Conservation (phyloP, 2,329 filamentous ascomycete species). For the Chaetomiaceae sp. region DNA sequence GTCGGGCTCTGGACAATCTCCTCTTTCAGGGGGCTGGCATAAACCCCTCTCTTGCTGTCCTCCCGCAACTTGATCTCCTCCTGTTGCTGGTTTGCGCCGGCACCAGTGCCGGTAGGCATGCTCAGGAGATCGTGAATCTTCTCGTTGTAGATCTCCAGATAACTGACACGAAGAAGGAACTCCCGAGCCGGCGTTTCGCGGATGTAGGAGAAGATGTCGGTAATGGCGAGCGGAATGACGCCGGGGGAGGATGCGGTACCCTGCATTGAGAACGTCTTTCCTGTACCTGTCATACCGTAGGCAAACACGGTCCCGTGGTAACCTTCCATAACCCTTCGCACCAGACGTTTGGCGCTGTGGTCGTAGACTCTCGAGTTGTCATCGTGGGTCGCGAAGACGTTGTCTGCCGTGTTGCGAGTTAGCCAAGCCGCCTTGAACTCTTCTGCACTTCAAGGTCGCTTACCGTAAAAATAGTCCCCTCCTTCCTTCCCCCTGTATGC, state of each 20-base stretch:
- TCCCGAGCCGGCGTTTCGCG: constrained; percentile 92
- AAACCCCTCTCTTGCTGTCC: constrained; percentile 93
- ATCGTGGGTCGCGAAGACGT: constrained; percentile 91
- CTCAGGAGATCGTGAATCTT: constrained; percentile 91
- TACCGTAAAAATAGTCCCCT: constrained; percentile 90
- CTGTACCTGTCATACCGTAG: constrained; percentile 98
- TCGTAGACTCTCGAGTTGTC: constrained; percentile 96
- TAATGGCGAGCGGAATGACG: constrained; percentile 95
- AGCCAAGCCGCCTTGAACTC: constrained; percentile 17
- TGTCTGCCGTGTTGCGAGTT: constrained; percentile 57
- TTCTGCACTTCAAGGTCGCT: constrained; percentile 27
- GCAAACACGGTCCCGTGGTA: constrained; percentile 98
- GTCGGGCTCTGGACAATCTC: constrained; percentile 98
- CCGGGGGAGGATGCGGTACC: constrained; percentile 92
- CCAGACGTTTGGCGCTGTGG: constrained; percentile 84
- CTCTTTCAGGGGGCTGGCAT: constrained; percentile 92
- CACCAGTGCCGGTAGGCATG: constrained; percentile 56
- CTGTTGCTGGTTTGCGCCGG: constrained; percentile 53
- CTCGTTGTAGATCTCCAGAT: constrained; percentile 98
- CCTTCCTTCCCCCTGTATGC: constrained; percentile 83
- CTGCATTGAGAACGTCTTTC: constrained; percentile 99
- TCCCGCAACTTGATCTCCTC: constrained; percentile 98
- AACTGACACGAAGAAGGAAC: constrained; percentile 92
- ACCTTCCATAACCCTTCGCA: constrained; percentile 96
- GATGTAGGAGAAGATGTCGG: constrained; percentile 98